Base-by-base conservation (phyloP, 371 early-diverging fungal species). In the Actinomortierella wolfii region DNA sequence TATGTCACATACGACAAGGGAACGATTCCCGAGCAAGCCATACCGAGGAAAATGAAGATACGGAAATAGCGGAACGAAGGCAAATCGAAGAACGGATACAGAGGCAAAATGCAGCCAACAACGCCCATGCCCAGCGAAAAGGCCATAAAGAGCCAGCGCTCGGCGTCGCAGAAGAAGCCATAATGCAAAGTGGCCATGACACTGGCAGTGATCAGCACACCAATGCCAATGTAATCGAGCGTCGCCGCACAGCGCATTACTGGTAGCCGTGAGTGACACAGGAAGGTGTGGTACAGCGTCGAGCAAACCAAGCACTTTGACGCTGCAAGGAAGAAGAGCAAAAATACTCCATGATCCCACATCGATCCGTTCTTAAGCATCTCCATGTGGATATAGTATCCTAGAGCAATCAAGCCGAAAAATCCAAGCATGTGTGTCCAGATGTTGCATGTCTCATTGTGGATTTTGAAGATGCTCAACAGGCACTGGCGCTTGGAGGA, bases 401-500 rank as follows among this genome's bases (percentile, higher is more conserved):
- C 80, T 0, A 89, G 64, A n/a, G 69, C 75, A 7, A 81, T 57
- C 59, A 88, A 81, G 21, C 86, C 81, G 26, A 88, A 50, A 46
- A 86, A 79, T 0, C 89, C 90, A 9, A 88, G 51, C 54, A 90
- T 69, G 69, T 89, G 90, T 24, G 87, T 86, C 86, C 86, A 87
- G 29, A 89, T 89, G 57, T 90, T 89, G 64, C 83, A 76, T 2
- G 90, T 89, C 73, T 90, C 89, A 34, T 90, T 90, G 61, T 90
- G 90, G 28, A 89, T 64, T 60, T 61, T 76, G 74, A 90, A 87
- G 41, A 90, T 84, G 17, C 84, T 82, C 76, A 73, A 67, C 14
- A 88, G 66, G 56, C 88, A 88, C 23, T 80, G 78, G 21, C 79
- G 64, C 20, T 80, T 79, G 20, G 75, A 77, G 18, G 81, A 77